Evolutionary conservation across 2,329 filamentous ascomycete genomes (phyloP), one percentile per base, ranked within the genome.

Genomic region (Nigrograna mackinnonii): DNA sequence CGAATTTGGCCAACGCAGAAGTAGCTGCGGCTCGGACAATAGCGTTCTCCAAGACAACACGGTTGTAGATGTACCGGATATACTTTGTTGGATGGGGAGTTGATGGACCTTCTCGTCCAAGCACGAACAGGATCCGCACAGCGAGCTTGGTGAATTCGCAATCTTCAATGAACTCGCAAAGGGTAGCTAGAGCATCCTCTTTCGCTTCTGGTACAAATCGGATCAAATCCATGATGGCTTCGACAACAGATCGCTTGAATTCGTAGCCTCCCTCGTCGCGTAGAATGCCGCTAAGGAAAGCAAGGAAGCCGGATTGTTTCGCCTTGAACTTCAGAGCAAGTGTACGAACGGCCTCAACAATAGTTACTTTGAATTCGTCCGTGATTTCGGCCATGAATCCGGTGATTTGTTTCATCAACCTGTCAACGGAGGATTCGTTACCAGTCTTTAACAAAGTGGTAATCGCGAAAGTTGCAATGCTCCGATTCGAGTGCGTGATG

Each of bases 321-420:
- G 83, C 91, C 22, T 94, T 94, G 75, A 99, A 99, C 74, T 99
- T 99, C 57, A 99, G 78, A 68, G 92, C 97, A 30, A 99, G 76
- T 3, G 94, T 97, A 47, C 94, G 87, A 64, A 99, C 96, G 31
- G 94, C 94, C 71, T 99, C 94, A 32, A 99, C 92, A 61, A 99
- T 96, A n/a, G 94, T 99, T 56, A 99, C 96, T 79, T 97, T 99
- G 79, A 99, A 99, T 71, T 99, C 94, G 65, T 99, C 94, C 5
- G 92, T 96, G 55, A 97, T 97, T 71, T 97, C 94, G 4, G 91
- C 89, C 94, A 99, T 97, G 76, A 99, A 96, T 28, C 88, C 87
- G 18, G 90, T 91, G 50, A 99, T 97, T 70, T 97, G 91, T 80
- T 96, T 96, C 91, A 99, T 96, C 55, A 99, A 75, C 40, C 94